phyloP scores from a whole-genome alignment of 1,284 basidiomycete genomes.

The Naganishia sp. region DNA sequence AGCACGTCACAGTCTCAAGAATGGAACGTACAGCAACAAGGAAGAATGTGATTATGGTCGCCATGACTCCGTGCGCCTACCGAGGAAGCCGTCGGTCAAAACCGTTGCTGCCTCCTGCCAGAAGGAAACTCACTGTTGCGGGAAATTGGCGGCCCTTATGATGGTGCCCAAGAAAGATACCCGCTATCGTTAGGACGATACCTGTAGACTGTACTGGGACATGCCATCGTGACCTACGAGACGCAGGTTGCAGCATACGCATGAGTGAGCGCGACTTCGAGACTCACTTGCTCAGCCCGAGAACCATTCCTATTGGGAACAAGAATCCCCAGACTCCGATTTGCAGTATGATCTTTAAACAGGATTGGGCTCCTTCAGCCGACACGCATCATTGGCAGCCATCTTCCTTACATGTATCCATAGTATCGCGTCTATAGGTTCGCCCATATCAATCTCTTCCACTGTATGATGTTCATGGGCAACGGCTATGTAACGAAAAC shows the following conservation, averaged over 20 bases:
- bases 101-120: neutral
- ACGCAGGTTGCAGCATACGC: neutral
- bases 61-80: constrained; percentile 66
- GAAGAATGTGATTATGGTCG: constrained; percentile 67
- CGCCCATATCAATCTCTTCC: constrained; percentile 64
- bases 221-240: constrained; percentile 66
- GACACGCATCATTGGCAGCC: neutral
- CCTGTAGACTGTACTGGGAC: constrained; percentile 76
- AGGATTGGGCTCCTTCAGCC: constrained; percentile 2
- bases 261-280: neutral
- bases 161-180: constrained; percentile 75
- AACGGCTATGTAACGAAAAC: neutral
- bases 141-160: constrained; percentile 75
- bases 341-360: constrained; percentile 65
- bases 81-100: constrained; percentile 13
- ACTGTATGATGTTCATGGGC: constrained; percentile 62
- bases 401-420: constrained; percentile 64
- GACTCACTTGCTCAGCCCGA: constrained; percentile 70
- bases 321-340: constrained; percentile 74
- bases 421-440: constrained; percentile 73
- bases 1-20: too few species aligned
- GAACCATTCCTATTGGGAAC: constrained; percentile 83
- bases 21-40: constrained; percentile 56
- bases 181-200: constrained; percentile 68
- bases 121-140: constrained; percentile 56